Percentiles rank a stretch among this genome's conserved stretches.
These are phyloP conservation scores for Aspergillus oerlinghausenensis DNA, from an alignment of 2,329 filamentous ascomycete genomes.

Conservation along the genomic window DNA sequence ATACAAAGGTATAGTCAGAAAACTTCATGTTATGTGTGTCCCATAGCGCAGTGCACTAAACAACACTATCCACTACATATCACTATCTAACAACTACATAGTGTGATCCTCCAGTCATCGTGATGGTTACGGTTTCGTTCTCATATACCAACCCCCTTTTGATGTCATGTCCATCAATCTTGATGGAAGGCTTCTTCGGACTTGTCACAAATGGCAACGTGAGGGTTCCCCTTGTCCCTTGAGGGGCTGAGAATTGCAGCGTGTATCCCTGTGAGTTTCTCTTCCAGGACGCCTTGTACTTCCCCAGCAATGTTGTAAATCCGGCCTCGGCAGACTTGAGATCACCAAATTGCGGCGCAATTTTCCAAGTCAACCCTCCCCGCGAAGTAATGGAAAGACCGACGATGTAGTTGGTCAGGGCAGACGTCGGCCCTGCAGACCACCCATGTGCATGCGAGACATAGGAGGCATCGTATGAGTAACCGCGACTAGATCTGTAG, in stretches of 20 bases:
- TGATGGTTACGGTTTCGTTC: constrained; percentile 17
- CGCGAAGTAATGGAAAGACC: constrained; percentile 40
- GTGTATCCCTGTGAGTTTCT: constrained; percentile 13
- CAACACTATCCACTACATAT: too few relatives aligned
- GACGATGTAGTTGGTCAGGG: constrained; percentile 43
- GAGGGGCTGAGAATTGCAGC: constrained; percentile 18
- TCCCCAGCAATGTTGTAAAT: constrained; percentile 44
- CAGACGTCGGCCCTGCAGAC: constrained; percentile 40
- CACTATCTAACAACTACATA: constrained; percentile 13
- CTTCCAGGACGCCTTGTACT: constrained; percentile 30
- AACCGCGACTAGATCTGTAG: constrained; percentile 52
- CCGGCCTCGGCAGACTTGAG: constrained; percentile 41
- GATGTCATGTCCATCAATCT: constrained; percentile 19
- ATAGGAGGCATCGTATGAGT: constrained; percentile 45
- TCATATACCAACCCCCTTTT: constrained; percentile 14
- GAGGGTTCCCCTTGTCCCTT: constrained; percentile 18
- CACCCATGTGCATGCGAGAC: constrained; percentile 41
- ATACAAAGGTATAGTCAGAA: neutral
- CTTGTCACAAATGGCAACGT: constrained; percentile 19
- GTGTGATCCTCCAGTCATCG: constrained; percentile 18
- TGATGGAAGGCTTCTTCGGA: constrained; percentile 20
- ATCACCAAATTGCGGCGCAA: constrained; percentile 44
- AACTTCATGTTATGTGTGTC: neutral
- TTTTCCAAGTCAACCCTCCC: constrained; percentile 39
- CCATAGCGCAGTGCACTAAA: neutral